Percentiles rank a stretch among this genome's conserved stretches.
Conservation (phyloP, 495 filamentous ascomycete species). For the Corynascus novoguineensis region DNA sequence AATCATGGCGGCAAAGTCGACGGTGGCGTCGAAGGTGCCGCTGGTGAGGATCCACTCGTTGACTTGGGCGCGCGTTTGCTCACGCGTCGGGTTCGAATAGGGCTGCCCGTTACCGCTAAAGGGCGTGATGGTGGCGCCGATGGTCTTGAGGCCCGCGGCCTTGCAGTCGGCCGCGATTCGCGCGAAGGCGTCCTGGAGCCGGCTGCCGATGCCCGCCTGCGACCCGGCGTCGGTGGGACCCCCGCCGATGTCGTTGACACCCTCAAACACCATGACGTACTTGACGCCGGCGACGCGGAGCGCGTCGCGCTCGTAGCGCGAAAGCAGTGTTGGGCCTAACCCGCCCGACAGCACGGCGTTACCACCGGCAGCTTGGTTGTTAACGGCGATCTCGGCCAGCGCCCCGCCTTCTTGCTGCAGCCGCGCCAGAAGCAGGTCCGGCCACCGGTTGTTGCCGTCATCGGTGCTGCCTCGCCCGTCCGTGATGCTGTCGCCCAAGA, state of each 20-base stretch:
- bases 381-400: conserved; percentile 49
- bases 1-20: conserved; percentile 60
- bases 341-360: conserved; percentile 61
- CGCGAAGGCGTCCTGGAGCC: conserved; percentile 51
- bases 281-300: conserved; percentile 46
- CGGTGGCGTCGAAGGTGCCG: conserved; percentile 54
- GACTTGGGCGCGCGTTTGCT: conserved; percentile 52
- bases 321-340: conserved; percentile 56
- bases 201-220: conserved; percentile 47
- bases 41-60: conserved; percentile 59
- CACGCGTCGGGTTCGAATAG: conserved; percentile 53
- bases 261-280: conserved; percentile 66
- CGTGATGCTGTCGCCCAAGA: conserved; percentile 71
- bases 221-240: conserved; percentile 40
- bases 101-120: conserved; percentile 47
- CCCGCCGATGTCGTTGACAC: conserved; percentile 64
- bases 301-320: conserved; percentile 60
- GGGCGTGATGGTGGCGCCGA: conserved; percentile 65
- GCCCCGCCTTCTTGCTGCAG: conserved; percentile 38
- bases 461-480: conserved; percentile 62
- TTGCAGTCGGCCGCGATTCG: conserved; percentile 56
- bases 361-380: conserved; percentile 70
- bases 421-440: conserved; percentile 55
- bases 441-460: conserved; percentile 64
- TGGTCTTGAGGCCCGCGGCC: conserved; percentile 49